phyloP scores from a whole-genome alignment of 2,329 filamentous ascomycete species.

The Cordyceps cateniannulata region DNA sequence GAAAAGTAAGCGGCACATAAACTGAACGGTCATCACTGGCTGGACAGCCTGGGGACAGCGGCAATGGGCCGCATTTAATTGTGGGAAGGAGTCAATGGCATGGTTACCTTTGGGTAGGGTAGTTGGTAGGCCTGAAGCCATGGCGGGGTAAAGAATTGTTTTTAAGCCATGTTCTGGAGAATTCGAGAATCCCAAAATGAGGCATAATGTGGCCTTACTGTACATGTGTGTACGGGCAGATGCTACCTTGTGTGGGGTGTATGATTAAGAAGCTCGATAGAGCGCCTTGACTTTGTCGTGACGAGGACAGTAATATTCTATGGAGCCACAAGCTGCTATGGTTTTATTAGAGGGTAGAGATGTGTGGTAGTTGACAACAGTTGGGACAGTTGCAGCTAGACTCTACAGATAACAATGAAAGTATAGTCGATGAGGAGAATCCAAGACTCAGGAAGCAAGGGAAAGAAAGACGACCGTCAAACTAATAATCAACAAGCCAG shows the following conservation, averaged over 20 bases:
- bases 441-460: too few relatives aligned
- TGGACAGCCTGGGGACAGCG: background rate
- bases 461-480: too few relatives aligned
- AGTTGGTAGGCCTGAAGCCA: background rate
- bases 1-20: constrained; percentile 1
- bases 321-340: constrained; percentile 7
- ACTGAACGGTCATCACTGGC: background rate
- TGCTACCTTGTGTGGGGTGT: constrained; percentile 2
- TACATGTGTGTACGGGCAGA: background rate
- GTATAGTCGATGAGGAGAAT: too few relatives aligned
- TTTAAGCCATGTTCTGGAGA: background rate
- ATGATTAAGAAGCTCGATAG: background rate
- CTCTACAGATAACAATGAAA: too few relatives aligned
- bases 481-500: background rate
- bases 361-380: too few relatives aligned
- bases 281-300: background rate
- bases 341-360: too few relatives aligned
- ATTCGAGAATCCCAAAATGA: background rate
- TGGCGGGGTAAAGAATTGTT: background rate
- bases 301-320: constrained; percentile 2
- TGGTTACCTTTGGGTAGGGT: constrained; percentile 6
- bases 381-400: too few relatives aligned
- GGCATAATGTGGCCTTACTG: background rate
- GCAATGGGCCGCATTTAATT: constrained; percentile 9
- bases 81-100: background rate